Conservation (phyloP, 257 asterid genomes). For the Scutellaria baicalensis region DNA sequence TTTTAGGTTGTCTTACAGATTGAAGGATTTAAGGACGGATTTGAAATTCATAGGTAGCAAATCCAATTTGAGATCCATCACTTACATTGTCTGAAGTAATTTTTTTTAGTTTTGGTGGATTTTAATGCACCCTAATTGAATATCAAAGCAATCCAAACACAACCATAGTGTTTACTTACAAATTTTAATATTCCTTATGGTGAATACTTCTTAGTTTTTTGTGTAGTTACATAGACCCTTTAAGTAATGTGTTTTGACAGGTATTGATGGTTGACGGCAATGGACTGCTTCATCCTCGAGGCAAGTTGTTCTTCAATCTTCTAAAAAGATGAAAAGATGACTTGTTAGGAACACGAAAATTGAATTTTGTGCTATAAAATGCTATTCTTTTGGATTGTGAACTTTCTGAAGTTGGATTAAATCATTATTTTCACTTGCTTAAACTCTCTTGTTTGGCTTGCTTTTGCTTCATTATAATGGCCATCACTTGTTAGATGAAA, state of each 20-base stretch:
- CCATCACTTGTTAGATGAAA: neutral
- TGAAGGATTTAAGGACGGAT: no score
- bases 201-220: neutral
- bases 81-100: no score
- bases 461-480: slow-evolving; percentile 16
- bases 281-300: slow-evolving; percentile 95
- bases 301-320: slow-evolving; percentile 36
- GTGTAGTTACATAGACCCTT: neutral
- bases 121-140: no score
- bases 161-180: neutral
- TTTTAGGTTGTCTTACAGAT: no score
- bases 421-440: neutral
- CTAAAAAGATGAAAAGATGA: neutral
- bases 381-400: neutral
- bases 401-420: neutral
- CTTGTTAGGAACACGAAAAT: neutral
- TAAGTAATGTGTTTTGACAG: slow-evolving; percentile 28
- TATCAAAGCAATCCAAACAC: no score
- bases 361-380: neutral
- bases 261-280: slow-evolving; percentile 92
- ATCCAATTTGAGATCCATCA: no score
- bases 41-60: no score
- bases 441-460: neutral
- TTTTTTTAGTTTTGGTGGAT: no score
- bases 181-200: neutral